Conservation (phyloP, 2,329 filamentous ascomycete species). For the Claviceps capensis region DNA sequence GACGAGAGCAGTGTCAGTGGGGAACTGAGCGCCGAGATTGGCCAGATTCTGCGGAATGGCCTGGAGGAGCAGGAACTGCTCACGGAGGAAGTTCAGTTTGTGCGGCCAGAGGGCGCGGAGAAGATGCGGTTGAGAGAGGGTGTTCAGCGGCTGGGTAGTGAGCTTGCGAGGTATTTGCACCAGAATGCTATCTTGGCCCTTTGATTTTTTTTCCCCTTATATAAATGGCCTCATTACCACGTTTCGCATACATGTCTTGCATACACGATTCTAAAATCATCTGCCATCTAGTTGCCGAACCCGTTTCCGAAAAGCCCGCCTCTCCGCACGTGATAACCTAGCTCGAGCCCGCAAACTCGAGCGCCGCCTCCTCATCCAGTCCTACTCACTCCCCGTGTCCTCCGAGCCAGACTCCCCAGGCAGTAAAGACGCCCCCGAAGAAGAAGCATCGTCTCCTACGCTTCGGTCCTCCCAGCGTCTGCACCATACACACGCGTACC, state of each 20-base stretch:
- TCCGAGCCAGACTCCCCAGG: constrained; percentile 18
- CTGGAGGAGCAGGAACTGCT: constrained; percentile 77
- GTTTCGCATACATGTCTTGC: too few species aligned
- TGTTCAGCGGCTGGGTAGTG: constrained; percentile 51
- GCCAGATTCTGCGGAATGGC: constrained; percentile 59
- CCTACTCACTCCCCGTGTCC: constrained; percentile 32
- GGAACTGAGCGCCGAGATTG: constrained; percentile 71
- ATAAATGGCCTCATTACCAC: too few species aligned
- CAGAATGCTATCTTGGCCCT: too few species aligned
- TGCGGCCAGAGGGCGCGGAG: constrained; percentile 42
- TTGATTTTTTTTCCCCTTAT: too few species aligned
- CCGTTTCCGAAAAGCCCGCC: constrained; percentile 69
- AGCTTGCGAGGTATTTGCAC: constrained; percentile 50
- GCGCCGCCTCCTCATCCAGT: constrained; percentile 59
- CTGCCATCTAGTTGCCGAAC: constrained; percentile 35
- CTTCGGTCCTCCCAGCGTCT: constrained; percentile 12
- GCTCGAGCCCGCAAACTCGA: constrained; percentile 63
- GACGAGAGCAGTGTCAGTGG: constrained; percentile 43
- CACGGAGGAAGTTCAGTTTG: constrained; percentile 61
- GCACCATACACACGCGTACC: constrained; percentile 18
- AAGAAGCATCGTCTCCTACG: constrained; percentile 9
- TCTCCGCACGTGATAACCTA: constrained; percentile 63
- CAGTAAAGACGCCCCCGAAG: constrained; percentile 9
- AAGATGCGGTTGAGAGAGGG: constrained; percentile 53
- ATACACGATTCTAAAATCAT: neutral